These are phyloP conservation scores for Phytopythium delawarense DNA, from an alignment of 352 stramenopile species.

Conservation along the genomic window DNA sequence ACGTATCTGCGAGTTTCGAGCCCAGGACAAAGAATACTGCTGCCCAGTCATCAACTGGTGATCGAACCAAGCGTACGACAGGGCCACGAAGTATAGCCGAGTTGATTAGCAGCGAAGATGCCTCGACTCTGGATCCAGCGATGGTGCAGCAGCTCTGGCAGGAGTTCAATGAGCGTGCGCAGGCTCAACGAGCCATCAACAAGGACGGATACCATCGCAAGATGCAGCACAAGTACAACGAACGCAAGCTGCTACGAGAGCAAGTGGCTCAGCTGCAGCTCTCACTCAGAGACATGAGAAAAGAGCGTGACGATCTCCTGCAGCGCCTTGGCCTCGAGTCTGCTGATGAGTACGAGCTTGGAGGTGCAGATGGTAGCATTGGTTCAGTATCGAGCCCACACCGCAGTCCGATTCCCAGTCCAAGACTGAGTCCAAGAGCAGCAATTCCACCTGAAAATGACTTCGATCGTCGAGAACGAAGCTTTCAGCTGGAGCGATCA, in stretches of 20 bases:
- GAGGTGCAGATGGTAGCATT: too few species aligned
- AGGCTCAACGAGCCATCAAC: constrained; percentile 34
- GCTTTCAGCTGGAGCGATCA: constrained; percentile 50
- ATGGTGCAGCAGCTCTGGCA: constrained; percentile 58
- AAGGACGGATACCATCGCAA: constrained; percentile 57
- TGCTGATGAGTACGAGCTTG: not conserved
- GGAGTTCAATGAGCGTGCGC: constrained; percentile 50
- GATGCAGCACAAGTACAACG: constrained; percentile 69
- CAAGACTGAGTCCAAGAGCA: constrained; percentile 2
- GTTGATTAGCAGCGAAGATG: not conserved
- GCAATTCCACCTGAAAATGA: constrained; percentile 18
- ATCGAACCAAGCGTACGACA: not conserved
- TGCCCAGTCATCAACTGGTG: not conserved
- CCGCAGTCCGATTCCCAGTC: not conserved
- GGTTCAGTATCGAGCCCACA: not conserved
- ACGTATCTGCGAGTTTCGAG: not conserved
- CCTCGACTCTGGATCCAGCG: constrained; percentile 21
- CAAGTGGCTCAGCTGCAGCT: constrained; percentile 40
- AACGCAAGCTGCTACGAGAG: constrained; percentile 50
- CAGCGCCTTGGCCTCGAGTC: not conserved
- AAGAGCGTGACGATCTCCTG: constrained; percentile 28
- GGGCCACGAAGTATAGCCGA: not conserved
- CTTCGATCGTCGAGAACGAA: constrained; percentile 40
- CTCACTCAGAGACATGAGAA: constrained; percentile 26
- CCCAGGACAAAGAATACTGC: not conserved